Base-by-base conservation (phyloP, 2,329 filamentous ascomycete species). In the Arthrobotrys sphaeroides region DNA sequence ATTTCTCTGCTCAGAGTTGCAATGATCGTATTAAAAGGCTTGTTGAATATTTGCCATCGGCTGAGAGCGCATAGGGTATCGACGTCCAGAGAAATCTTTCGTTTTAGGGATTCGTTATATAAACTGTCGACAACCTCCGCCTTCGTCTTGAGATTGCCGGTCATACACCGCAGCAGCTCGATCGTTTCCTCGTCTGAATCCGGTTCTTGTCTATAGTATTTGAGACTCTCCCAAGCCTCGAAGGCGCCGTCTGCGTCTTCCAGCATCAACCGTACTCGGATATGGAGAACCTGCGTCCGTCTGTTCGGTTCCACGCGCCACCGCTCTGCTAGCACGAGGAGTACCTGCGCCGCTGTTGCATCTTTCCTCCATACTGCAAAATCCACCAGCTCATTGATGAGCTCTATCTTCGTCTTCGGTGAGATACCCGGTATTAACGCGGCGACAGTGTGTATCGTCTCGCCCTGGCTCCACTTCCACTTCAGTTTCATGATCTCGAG, bases 351-450 rank as follows among this genome's bases (percentile, higher is more conserved):
- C 49, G 91, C 84, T 78, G 91, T 88, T 0, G 89, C 86, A 79
- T 96, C 90, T 9, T 89, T 85, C 65, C 87, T 86, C n/a, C 88
- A 87, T 77, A 90, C 89, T 7, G 92, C 91, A 69, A 90, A 89
- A 62, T 88, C 86, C 16, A 98, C 86, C 24, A 98, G 85, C 4
- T 85, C 84, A 80, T 98, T 96, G 79, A 98, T 89, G 4, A 91
- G 93, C 2, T 86, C 83, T 5, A 89, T 89, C 65, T 92, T 90
- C 0, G 93, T 83, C 38, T 84, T 82, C n/a, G 84, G 82, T 86
- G 93, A 90, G 18, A 89, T 85, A 45, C 87, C 84, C 73, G 95
- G 87, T 88, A 94, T 93, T 78, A 66, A 26, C 1, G 40, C n/a
- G 16, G 55, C 55, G 7, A 77, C 31, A 3, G 57, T 57, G 43